Evolutionary conservation across 164 flowering plant genomes (phyloP).

Genomic region (Taxillus chinensis): DNA sequence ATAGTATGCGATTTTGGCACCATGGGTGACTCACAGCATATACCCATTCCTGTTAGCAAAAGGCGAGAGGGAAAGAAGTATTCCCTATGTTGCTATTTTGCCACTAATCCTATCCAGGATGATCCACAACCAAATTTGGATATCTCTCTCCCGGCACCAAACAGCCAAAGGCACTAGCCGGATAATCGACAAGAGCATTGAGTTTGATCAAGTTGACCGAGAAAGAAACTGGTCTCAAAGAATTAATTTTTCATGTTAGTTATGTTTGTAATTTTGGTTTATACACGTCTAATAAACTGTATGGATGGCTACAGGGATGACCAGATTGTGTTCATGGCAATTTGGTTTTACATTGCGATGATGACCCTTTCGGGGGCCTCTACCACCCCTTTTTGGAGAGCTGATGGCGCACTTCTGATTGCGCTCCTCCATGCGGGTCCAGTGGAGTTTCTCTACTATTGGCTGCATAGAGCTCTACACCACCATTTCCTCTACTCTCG

Average conservation of each 20-base stretch:
- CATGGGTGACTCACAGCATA: slow-evolving; percentile 28
- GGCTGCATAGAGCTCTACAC: slow-evolving; percentile 39
- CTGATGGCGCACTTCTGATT: slow-evolving; percentile 19
- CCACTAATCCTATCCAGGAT: slow-evolving; percentile 33
- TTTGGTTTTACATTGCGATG: slow-evolving; percentile 11
- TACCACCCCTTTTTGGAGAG: slow-evolving; percentile 21
- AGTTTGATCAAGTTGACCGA: slow-evolving; percentile 17
- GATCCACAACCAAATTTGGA: slow-evolving; percentile 57
- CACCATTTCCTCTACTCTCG: slow-evolving; percentile 36
- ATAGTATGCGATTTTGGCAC: slow-evolving; percentile 41
- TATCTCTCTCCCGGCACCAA: slow-evolving; percentile 35
- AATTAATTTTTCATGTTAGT: not conserved
- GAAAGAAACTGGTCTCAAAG: slow-evolving; percentile 2
- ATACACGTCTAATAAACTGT: not conserved
- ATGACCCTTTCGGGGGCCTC: not conserved
- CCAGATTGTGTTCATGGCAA: slow-evolving; percentile 25
- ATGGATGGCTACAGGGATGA: slow-evolving; percentile 24
- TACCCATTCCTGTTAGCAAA: slow-evolving; percentile 16
- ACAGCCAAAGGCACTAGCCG: slow-evolving; percentile 38
- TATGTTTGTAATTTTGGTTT: not conserved
- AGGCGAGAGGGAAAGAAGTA: slow-evolving; percentile 22
- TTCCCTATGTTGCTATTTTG: slow-evolving; percentile 17
- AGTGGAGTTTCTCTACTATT: slow-evolving; percentile 34
- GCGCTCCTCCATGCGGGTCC: slow-evolving; percentile 22
- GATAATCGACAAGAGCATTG: slow-evolving; percentile 32